Evolutionary conservation across 495 filamentous ascomycete species (phyloP).

Genomic region (Aspergillus cristatus): DNA sequence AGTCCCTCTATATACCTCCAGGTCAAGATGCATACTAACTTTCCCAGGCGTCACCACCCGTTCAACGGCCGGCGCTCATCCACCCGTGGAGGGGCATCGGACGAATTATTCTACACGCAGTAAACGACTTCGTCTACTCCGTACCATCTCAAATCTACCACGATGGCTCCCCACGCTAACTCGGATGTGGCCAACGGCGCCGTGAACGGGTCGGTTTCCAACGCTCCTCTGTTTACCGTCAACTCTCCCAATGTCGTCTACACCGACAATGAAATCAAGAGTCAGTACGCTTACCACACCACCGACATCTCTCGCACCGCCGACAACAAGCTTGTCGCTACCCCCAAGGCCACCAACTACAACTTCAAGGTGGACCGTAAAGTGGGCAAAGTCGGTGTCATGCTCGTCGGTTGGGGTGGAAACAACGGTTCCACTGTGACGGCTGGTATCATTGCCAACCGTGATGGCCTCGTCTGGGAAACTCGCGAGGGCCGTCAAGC

Average conservation of each 20-base stretch:
- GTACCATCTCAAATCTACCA: constrained; percentile 13
- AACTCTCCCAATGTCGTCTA: constrained; percentile 89
- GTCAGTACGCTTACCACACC: constrained; percentile 94
- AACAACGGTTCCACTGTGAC: constrained; percentile 98
- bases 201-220: constrained; percentile 57
- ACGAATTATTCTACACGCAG: constrained; percentile 60
- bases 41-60: constrained; percentile 78
- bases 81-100: constrained; percentile 78
- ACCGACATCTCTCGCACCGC: constrained; percentile 64
- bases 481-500: constrained; percentile 76
- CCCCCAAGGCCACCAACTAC: constrained; percentile 81
- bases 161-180: constrained; percentile 94
- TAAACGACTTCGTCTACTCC: constrained; percentile 20
- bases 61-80: constrained; percentile 96
- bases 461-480: constrained; percentile 77
- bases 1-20: constrained; percentile 9
- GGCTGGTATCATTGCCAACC: constrained; percentile 94
- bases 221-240: constrained; percentile 67
- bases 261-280: constrained; percentile 78
- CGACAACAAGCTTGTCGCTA: constrained; percentile 73
- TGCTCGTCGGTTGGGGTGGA: constrained; percentile 97
- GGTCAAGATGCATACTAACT: constrained; percentile 12
- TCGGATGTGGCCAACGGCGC: constrained; percentile 49
- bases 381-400: constrained; percentile 87
- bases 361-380: constrained; percentile 97